Percentiles rank a stretch among this genome's conserved stretches.
Conservation (phyloP, 2,329 filamentous ascomycete genomes). For the Beauveria sp. region DNA sequence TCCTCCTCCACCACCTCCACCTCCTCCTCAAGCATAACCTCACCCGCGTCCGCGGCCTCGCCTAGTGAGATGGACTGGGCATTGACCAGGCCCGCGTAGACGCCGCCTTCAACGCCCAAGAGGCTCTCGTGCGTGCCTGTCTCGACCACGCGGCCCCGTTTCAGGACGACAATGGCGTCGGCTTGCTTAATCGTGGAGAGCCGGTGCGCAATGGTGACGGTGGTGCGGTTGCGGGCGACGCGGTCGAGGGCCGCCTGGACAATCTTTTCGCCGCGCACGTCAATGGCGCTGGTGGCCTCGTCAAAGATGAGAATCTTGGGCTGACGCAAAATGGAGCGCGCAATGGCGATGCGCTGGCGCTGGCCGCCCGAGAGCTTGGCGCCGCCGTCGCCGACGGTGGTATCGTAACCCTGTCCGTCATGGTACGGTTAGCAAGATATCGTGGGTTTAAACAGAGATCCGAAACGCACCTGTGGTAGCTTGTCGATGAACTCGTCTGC, state of each 20-base stretch:
- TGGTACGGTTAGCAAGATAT: conserved; percentile 10
- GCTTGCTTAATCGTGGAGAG: conserved; percentile 70
- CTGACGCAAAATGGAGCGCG: conserved; percentile 57
- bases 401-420: conserved; percentile 53
- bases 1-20: conserved; percentile 40
- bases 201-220: conserved; percentile 67
- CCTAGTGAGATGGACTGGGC: conserved; percentile 52
- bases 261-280: conserved; percentile 46
- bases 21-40: conserved; percentile 33
- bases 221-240: conserved; percentile 56
- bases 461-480: conserved; percentile 42
- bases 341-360: conserved; percentile 63
- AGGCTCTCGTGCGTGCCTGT: conserved; percentile 69
- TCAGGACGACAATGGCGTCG: conserved; percentile 69
- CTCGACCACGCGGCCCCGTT: conserved; percentile 64
- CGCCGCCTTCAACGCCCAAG: conserved; percentile 48
- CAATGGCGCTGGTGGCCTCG: conserved; percentile 65
- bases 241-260: conserved; percentile 55
- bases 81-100: conserved; percentile 61
- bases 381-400: conserved; percentile 67
- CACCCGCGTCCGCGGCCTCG: conserved; percentile 32
- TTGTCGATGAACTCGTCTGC: conserved; percentile 61
- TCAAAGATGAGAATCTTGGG: conserved; percentile 67
- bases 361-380: conserved; percentile 74
- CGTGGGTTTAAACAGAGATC: not conserved